phyloP scores from a whole-genome alignment of 176 grass and related monocot species.

The Triticum urartu region DNA sequence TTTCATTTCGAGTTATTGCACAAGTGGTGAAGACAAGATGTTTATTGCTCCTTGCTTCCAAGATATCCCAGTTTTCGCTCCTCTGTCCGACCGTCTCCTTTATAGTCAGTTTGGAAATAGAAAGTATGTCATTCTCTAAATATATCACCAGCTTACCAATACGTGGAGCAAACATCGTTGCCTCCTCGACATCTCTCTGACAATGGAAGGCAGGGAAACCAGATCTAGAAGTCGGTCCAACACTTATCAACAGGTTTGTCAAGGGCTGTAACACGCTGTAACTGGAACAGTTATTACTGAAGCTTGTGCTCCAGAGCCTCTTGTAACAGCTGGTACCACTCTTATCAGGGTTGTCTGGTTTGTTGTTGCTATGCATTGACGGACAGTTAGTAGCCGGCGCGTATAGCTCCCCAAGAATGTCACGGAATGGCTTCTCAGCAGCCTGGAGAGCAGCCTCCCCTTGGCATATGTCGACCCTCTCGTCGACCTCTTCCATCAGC shows the following conservation, averaged over 20 bases:
- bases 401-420: conserved; percentile 39
- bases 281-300: background rate
- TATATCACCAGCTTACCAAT: conserved; percentile 33
- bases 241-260: background rate
- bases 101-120: background rate
- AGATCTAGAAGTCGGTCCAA: background rate
- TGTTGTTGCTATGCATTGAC: background rate
- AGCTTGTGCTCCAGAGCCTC: background rate
- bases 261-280: background rate
- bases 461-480: background rate
- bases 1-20: conserved; percentile 39
- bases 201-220: background rate
- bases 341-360: background rate
- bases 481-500: conserved; percentile 40
- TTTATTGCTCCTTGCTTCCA: conserved; percentile 42
- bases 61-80: conserved; percentile 20
- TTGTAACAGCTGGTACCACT: background rate
- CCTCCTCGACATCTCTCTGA: conserved; percentile 41
- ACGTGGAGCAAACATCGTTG: conserved; percentile 46
- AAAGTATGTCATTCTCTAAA: conserved; percentile 10
- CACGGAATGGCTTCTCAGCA: conserved; percentile 43
- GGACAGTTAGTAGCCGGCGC: background rate
- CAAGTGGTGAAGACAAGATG: conserved; percentile 35
- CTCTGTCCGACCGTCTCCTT: background rate
- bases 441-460: conserved; percentile 31